Conservation (phyloP, 148 eudicot genomes). For the Heliamphora exappendiculata region DNA sequence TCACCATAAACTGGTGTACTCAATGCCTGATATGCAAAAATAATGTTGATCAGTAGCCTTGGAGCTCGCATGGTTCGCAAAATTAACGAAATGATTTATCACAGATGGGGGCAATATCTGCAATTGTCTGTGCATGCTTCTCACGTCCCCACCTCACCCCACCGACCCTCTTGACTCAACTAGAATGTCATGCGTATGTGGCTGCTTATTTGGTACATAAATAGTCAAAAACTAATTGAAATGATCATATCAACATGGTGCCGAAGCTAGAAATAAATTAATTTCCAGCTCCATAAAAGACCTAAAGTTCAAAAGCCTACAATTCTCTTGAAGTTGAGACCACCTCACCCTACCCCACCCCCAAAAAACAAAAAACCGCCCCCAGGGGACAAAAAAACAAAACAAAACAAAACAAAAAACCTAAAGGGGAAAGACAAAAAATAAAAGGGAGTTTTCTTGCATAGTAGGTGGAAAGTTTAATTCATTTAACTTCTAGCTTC, state of each 20-base stretch:
- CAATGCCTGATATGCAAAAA: background rate
- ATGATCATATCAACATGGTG: background rate
- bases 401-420: too few relatives aligned
- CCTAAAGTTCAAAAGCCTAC: background rate
- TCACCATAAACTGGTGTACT: background rate
- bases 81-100: background rate
- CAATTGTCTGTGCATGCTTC: background rate
- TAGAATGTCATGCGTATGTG: too few relatives aligned
- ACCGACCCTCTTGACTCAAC: too few relatives aligned
- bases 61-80: background rate
- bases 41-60: background rate
- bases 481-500: background rate
- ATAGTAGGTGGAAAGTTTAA: background rate
- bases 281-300: background rate
- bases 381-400: too few relatives aligned
- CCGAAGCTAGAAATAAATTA: background rate
- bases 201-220: background rate
- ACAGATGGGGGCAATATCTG: background rate
- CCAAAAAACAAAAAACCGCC: too few relatives aligned
- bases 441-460: background rate
- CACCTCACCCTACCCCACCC: background rate
- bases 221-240: background rate
- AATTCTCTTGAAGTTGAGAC: background rate
- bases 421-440: background rate
- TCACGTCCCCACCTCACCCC: background rate